These are phyloP conservation scores for Globisporangium radiosum DNA, from an alignment of 352 stramenopile species.

Conservation along the genomic window DNA sequence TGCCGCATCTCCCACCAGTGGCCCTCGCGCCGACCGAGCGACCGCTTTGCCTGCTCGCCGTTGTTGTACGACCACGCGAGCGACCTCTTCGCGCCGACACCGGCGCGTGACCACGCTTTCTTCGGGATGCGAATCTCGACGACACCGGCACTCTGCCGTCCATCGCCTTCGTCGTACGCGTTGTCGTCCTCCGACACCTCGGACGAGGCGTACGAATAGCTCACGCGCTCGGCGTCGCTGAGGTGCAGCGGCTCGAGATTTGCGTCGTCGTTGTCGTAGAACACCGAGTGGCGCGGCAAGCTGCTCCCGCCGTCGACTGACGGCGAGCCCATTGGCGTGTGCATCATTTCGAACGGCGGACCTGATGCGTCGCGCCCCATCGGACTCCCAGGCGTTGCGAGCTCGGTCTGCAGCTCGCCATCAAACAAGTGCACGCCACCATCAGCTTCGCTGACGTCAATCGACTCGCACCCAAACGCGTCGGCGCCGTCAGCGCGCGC, in stretches of 20 bases:
- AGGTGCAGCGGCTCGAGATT: constrained; percentile 34
- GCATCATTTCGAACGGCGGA: constrained; percentile 66
- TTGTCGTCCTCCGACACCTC: constrained; percentile 37
- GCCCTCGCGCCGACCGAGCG: constrained; percentile 61
- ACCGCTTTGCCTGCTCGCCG: constrained; percentile 59
- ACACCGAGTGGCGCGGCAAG: constrained; percentile 29
- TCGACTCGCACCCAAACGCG: constrained; percentile 25
- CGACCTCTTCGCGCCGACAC: constrained; percentile 53
- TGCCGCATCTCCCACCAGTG: constrained; percentile 85
- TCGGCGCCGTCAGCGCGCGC: constrained; percentile 19
- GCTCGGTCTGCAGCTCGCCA: constrained; percentile 22
- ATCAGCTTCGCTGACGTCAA: constrained; percentile 46
- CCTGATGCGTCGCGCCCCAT: constrained; percentile 43
- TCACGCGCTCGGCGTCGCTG: constrained; percentile 59
- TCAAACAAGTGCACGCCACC: constrained; percentile 20
- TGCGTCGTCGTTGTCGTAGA: constrained; percentile 46
- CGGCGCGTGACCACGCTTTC: constrained; percentile 74
- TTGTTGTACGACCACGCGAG: constrained; percentile 79
- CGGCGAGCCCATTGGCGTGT: constrained; percentile 45
- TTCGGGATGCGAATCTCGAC: constrained; percentile 81
- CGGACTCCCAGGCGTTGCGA: constrained; percentile 34
- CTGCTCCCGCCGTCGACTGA: constrained; percentile 19
- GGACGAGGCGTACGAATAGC: constrained; percentile 63
- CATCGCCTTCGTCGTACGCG: constrained; percentile 20
- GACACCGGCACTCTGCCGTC: constrained; percentile 33